Conservation (phyloP, 495 filamentous ascomycete species). For the Aspergillus olivimuriae region DNA sequence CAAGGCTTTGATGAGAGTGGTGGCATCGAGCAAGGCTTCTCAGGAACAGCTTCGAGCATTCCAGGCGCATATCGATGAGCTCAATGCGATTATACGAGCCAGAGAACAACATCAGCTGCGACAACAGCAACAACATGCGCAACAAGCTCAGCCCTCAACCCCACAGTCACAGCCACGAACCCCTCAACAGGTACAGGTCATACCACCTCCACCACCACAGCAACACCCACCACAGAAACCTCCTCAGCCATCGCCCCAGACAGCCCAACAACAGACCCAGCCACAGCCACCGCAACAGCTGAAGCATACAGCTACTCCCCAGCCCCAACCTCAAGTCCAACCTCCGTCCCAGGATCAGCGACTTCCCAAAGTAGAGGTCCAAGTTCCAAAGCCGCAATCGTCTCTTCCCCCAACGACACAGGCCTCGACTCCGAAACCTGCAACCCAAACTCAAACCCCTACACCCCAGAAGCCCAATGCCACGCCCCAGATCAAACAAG, state of each 20-base stretch:
- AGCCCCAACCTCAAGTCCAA: slow-evolving; percentile 17
- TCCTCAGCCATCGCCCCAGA: slow-evolving; percentile 8
- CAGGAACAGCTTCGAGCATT: slow-evolving; percentile 78
- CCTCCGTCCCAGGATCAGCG: slow-evolving; percentile 20
- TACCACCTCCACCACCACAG: slow-evolving; percentile 2
- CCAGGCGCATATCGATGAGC: slow-evolving; percentile 86
- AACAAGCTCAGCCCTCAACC: slow-evolving; percentile 16
- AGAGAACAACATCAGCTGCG: slow-evolving; percentile 37
- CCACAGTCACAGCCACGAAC: slow-evolving; percentile 9
- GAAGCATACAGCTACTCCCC: slow-evolving; percentile 1
- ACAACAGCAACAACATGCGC: slow-evolving; percentile 14
- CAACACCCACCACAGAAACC: slow-evolving; percentile 6
- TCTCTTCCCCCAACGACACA: slow-evolving; percentile 26
- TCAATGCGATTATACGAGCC: slow-evolving; percentile 57
- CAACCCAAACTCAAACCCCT: slow-evolving; percentile 16
- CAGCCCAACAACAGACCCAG: slow-evolving; percentile 8
- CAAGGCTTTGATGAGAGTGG: slow-evolving; percentile 94
- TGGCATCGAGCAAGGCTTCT: slow-evolving; percentile 79
- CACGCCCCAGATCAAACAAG: slow-evolving; percentile 28
- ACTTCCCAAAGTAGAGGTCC: slow-evolving; percentile 18
- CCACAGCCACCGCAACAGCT: slow-evolving; percentile 10
- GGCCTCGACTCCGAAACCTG: slow-evolving; percentile 13
- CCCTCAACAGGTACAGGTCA: not conserved
- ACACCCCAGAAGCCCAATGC: slow-evolving; percentile 13
- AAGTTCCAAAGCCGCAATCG: slow-evolving; percentile 24